Percentiles rank a stretch among this genome's conserved stretches.
Evolutionary conservation across 1,139 yeast genomes (phyloP).

Genomic region (Geotrichum candidum): DNA sequence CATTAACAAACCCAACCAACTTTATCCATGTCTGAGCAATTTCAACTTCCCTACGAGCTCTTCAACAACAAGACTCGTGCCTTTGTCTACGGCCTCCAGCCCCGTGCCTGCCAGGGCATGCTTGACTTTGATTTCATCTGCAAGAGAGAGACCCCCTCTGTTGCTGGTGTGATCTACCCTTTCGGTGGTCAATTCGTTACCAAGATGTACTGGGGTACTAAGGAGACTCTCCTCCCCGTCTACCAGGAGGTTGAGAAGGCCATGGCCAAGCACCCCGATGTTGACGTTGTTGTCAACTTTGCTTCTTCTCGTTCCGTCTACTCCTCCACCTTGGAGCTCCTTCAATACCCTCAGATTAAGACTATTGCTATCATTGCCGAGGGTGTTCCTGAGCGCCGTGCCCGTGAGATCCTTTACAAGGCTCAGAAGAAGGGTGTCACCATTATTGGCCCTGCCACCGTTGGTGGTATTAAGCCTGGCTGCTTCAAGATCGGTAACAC

Average conservation of each 20-base stretch:
- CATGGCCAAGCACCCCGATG: constrained; percentile 43
- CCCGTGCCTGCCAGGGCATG: constrained; percentile 46
- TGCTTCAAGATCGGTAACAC: constrained; percentile 47
- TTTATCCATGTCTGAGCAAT: constrained; percentile 14
- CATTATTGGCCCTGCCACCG: constrained; percentile 46
- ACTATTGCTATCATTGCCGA: constrained; percentile 46
- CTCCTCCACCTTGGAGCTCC: constrained; percentile 44
- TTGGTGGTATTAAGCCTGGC: constrained; percentile 47
- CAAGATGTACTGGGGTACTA: constrained; percentile 48
- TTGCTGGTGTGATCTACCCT: constrained; percentile 45
- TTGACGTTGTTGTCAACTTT: constrained; percentile 45
- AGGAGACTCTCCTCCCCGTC: constrained; percentile 43
- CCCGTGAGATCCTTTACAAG: constrained; percentile 42
- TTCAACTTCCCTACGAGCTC: constrained; percentile 33
- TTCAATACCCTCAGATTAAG: constrained; percentile 43
- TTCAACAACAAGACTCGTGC: constrained; percentile 42
- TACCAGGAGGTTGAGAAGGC: constrained; percentile 42
- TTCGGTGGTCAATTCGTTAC: constrained; percentile 44
- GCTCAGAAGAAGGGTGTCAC: constrained; percentile 43
- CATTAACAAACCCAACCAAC: neutral
- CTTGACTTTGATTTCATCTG: constrained; percentile 45
- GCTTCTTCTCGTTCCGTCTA: constrained; percentile 45
- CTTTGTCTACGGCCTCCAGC: constrained; percentile 42
- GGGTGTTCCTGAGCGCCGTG: constrained; percentile 47
- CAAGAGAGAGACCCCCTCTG: constrained; percentile 43